Evolutionary conservation across 352 stramenopile genomes (phyloP).

Genomic region (Elongisporangium anandrum): DNA sequence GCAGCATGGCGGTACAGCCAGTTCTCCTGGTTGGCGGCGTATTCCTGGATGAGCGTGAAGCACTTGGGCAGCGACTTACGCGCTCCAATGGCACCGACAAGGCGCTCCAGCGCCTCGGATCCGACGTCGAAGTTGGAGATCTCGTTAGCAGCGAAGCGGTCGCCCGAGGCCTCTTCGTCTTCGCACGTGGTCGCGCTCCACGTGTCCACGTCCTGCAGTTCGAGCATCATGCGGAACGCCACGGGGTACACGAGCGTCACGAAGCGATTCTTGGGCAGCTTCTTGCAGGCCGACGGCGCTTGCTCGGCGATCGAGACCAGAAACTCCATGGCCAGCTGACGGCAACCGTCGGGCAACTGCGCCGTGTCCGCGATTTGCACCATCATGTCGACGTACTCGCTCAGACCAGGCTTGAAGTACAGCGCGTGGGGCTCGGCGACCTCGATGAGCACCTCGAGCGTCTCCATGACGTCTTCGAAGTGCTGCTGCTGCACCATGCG

Average conservation of each 20-base stretch:
- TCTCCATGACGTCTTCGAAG: constrained; percentile 74
- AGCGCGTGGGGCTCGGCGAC: constrained; percentile 62
- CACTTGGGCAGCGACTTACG: constrained; percentile 73
- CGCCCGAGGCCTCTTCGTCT: constrained; percentile 44
- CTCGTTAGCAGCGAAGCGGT: constrained; percentile 45
- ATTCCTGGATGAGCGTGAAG: constrained; percentile 76
- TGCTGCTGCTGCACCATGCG: constrained; percentile 41
- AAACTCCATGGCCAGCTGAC: constrained; percentile 83
- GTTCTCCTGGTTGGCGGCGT: constrained; percentile 46
- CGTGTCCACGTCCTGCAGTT: constrained; percentile 66
- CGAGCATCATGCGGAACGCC: constrained; percentile 83
- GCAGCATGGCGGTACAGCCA: constrained; percentile 77
- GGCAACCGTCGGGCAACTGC: constrained; percentile 54
- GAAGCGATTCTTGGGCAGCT: constrained; percentile 75
- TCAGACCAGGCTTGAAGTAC: constrained; percentile 63
- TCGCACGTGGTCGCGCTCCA: constrained; percentile 70
- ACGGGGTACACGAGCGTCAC: constrained; percentile 69
- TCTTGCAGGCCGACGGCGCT: constrained; percentile 46
- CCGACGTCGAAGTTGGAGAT: constrained; percentile 88
- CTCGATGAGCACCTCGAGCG: constrained; percentile 80
- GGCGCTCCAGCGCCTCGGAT: constrained; percentile 69
- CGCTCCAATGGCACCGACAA: constrained; percentile 58
- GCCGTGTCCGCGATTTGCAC: constrained; percentile 56
- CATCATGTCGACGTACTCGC: constrained; percentile 66
- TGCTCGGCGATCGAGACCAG: constrained; percentile 78